phyloP scores from a whole-genome alignment of 2,329 filamentous ascomycete species.

The Aspergillus sergii region DNA sequence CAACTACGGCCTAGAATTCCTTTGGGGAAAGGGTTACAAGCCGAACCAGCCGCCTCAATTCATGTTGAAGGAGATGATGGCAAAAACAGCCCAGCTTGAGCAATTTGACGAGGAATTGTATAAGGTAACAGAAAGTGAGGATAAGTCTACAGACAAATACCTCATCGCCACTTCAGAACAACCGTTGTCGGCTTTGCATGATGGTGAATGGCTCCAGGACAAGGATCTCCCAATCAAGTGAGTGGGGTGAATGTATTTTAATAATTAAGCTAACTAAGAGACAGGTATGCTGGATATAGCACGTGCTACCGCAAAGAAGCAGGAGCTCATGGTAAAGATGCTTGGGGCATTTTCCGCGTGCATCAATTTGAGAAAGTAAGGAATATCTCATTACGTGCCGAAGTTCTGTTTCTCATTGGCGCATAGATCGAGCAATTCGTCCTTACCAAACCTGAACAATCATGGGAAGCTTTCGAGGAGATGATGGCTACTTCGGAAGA shows the following conservation, averaged over 20 bases:
- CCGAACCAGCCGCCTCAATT: constrained; percentile 87
- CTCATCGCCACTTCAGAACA: constrained; percentile 87
- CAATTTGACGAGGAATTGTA: constrained; percentile 98
- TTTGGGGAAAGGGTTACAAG: constrained; percentile 77
- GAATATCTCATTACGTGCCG: neutral
- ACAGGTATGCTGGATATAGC: constrained; percentile 78
- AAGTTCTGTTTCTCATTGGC: constrained; percentile 13
- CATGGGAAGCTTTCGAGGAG: constrained; percentile 88
- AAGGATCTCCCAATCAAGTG: constrained; percentile 87
- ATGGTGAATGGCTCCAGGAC: constrained; percentile 86
- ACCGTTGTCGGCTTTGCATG: constrained; percentile 88
- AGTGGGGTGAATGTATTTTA: constrained; percentile 7
- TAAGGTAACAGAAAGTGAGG: constrained; percentile 84
- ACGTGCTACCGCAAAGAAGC: constrained; percentile 97
- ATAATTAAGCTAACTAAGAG: constrained; percentile 14
- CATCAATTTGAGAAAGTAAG: constrained; percentile 93
- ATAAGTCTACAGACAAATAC: constrained; percentile 85
- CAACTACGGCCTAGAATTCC: constrained; percentile 92
- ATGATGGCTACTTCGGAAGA: constrained; percentile 93
- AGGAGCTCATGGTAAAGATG: constrained; percentile 86
- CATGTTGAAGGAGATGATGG: constrained; percentile 95
- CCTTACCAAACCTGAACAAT: constrained; percentile 81
- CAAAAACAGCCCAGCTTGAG: constrained; percentile 94
- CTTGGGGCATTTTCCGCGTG: constrained; percentile 97
- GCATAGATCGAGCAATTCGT: constrained; percentile 73